These are phyloP conservation scores for Parascedosporium putredinis DNA, from an alignment of 2,329 filamentous ascomycete genomes.

Conservation along the genomic window DNA sequence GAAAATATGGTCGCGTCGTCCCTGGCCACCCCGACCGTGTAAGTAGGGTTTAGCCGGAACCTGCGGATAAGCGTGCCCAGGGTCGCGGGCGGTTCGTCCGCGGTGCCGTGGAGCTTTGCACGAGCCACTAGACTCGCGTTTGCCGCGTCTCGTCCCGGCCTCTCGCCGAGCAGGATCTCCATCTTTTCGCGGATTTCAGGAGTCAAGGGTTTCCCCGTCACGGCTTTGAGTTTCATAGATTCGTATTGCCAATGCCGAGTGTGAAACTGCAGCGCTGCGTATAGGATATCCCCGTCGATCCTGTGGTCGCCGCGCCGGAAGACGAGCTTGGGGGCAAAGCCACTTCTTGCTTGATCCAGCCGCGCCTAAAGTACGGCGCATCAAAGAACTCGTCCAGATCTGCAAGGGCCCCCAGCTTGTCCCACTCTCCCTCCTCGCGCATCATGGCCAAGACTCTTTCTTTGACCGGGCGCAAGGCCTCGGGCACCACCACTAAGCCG, in stretches of 20 bases:
- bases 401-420: background rate
- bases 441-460: background rate
- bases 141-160: background rate
- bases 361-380: background rate
- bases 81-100: background rate
- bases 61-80: background rate
- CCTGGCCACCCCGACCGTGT: background rate
- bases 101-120: background rate
- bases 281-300: background rate
- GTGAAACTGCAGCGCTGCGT: background rate
- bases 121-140: background rate
- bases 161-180: background rate
- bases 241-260: background rate
- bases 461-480: background rate
- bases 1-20: background rate
- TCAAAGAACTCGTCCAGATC: background rate
- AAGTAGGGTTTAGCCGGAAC: background rate
- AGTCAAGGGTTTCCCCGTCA: background rate
- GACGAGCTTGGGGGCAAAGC: background rate
- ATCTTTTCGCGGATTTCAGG: background rate
- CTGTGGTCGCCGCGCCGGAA: background rate
- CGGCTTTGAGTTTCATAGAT: background rate
- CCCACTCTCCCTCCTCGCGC: background rate
- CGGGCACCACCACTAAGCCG: background rate
- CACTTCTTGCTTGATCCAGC: background rate